phyloP scores from a whole-genome alignment of 345 rosid genomes.

The Kandelia obovata region DNA sequence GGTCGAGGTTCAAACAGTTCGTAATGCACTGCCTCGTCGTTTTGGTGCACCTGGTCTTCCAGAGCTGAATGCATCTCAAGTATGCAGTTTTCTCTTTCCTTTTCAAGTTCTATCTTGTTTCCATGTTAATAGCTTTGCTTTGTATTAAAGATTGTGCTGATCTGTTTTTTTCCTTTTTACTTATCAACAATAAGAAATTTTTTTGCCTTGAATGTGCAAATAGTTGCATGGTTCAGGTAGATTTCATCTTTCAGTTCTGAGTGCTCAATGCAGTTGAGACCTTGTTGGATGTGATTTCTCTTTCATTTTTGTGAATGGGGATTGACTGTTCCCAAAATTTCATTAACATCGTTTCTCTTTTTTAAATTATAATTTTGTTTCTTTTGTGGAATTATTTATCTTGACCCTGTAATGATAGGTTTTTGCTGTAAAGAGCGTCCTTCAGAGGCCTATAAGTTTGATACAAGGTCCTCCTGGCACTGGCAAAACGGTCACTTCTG shows the following conservation, averaged over 20 bases:
- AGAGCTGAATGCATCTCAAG: conserved; percentile 98
- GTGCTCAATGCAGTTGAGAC: background rate
- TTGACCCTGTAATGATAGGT: conserved; percentile 42
- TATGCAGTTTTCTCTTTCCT: conserved; percentile 16
- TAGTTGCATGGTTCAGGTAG: background rate
- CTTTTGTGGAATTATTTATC: background rate
- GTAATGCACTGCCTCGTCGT: conserved; percentile 86
- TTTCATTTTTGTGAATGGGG: background rate
- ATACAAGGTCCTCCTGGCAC: conserved; percentile 99
- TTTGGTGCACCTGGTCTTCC: conserved; percentile 99
- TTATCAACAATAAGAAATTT: background rate
- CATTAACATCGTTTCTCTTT: background rate
- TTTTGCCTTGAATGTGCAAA: background rate
- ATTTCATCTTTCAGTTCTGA: background rate
- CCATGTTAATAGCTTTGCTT: background rate
- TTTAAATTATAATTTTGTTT: background rate
- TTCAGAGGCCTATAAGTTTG: conserved; percentile 95
- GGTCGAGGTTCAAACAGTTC: conserved; percentile 95
- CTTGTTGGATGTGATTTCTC: background rate
- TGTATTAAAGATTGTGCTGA: background rate
- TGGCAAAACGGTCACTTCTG: conserved; percentile 99
- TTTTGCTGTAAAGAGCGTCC: conserved; percentile 96
- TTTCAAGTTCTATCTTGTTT: background rate
- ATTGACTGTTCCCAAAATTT: background rate
- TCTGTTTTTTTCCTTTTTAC: background rate